These are phyloP conservation scores for Paecilomyces sp. DNA, from an alignment of 2,329 filamentous ascomycete genomes.

Conservation along the genomic window DNA sequence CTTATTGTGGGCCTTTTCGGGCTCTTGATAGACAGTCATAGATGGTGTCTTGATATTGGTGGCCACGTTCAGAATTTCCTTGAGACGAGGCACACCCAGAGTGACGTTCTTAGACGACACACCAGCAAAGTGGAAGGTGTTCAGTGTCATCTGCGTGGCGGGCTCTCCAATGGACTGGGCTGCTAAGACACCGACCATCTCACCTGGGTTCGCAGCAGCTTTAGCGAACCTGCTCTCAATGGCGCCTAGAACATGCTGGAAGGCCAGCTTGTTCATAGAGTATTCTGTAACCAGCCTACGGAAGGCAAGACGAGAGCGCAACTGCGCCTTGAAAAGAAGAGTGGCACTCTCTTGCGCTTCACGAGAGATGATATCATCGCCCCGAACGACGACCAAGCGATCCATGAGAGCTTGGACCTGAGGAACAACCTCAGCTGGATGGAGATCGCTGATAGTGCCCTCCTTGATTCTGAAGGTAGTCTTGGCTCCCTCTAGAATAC, in stretches of 20 bases:
- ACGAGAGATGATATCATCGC: constrained; percentile 68
- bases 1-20: constrained; percentile 55
- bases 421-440: constrained; percentile 79
- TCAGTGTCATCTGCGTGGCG: constrained; percentile 97
- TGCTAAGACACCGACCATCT: constrained; percentile 97
- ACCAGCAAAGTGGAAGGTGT: constrained; percentile 99
- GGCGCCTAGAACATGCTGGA: constrained; percentile 86
- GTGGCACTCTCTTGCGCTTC: constrained; percentile 89
- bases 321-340: constrained; percentile 81
- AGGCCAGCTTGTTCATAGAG: constrained; percentile 80
- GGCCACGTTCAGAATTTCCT: constrained; percentile 97
- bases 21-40: constrained; percentile 83
- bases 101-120: constrained; percentile 99
- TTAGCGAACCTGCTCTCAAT: constrained; percentile 82
- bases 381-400: constrained; percentile 77
- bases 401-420: constrained; percentile 68
- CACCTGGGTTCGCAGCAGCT: constrained; percentile 80
- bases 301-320: constrained; percentile 85
- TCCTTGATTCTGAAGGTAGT: constrained; percentile 87
- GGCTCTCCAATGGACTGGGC: constrained; percentile 98
- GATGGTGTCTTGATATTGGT: constrained; percentile 98
- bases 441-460: constrained; percentile 76
- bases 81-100: constrained; percentile 95
- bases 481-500: constrained; percentile 85
- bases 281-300: constrained; percentile 84